phyloP scores from a whole-genome alignment of 2,329 filamentous ascomycete species.

The Celoporthe dispersa region DNA sequence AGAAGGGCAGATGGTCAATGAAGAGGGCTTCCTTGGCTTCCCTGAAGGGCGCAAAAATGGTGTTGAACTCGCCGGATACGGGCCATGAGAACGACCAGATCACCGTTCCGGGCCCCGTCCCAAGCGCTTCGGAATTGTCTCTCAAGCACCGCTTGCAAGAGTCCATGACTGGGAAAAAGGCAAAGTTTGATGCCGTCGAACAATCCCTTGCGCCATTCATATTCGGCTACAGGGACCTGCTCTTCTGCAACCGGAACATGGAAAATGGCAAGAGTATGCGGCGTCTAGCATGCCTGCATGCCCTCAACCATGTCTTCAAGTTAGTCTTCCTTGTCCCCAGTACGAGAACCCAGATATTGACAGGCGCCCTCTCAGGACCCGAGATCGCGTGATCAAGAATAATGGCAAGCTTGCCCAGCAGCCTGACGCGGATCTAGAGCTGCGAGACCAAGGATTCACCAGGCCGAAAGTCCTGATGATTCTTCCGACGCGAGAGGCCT shows the following conservation, averaged over 20 bases:
- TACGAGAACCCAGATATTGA: background rate
- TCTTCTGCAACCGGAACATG: slow-evolving; percentile 74
- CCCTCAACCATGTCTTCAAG: slow-evolving; percentile 91
- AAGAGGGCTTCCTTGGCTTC: slow-evolving; percentile 49
- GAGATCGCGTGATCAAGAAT: slow-evolving; percentile 91
- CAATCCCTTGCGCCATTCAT: slow-evolving; percentile 70
- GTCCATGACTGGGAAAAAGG: slow-evolving; percentile 55
- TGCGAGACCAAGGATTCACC: slow-evolving; percentile 94
- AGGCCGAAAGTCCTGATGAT: slow-evolving; percentile 91
- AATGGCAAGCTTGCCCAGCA: slow-evolving; percentile 77
- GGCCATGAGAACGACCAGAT: slow-evolving; percentile 39
- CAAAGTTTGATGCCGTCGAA: slow-evolving; percentile 64
- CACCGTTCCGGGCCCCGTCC: slow-evolving; percentile 42
- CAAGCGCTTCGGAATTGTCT: slow-evolving; percentile 53
- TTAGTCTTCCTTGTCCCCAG: slow-evolving; percentile 42
- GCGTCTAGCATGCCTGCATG: slow-evolving; percentile 77
- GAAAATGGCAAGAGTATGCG: slow-evolving; percentile 72
- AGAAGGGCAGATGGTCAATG: slow-evolving; percentile 56
- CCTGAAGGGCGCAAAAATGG: slow-evolving; percentile 52
- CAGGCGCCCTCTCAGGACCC: slow-evolving; percentile 57
- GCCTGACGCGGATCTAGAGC: slow-evolving; percentile 68
- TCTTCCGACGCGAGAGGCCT: slow-evolving; percentile 85
- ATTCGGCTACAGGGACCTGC: slow-evolving; percentile 81
- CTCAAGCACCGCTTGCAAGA: slow-evolving; percentile 73
- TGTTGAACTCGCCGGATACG: slow-evolving; percentile 51